Conservation (phyloP, 2,329 filamentous ascomycete genomes). For the Colletotrichum incanum region DNA sequence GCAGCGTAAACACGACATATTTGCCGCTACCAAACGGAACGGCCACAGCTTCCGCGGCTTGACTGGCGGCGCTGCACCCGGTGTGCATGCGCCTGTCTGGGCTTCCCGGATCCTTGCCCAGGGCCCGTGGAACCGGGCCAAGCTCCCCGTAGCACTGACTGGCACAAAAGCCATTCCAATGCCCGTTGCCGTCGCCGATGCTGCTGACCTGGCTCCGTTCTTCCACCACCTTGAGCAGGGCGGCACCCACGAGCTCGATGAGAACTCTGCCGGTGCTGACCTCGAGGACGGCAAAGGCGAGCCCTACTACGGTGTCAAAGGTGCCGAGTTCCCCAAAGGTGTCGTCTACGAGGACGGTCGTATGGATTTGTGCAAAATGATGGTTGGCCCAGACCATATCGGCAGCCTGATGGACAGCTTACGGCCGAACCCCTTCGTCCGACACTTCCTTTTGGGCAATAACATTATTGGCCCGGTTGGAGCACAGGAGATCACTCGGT, state of each 20-base stretch:
- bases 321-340: conserved; percentile 55
- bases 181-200: conserved; percentile 52
- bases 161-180: conserved; percentile 54
- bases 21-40: conserved; percentile 52
- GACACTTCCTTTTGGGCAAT: conserved; percentile 69
- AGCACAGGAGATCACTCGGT: conserved; percentile 61
- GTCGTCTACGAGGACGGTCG: conserved; percentile 66
- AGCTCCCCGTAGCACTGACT: conserved; percentile 50
- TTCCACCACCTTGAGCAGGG: conserved; percentile 51
- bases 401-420: conserved; percentile 65
- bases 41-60: conserved; percentile 50
- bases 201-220: conserved; percentile 53
- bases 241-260: conserved; percentile 50
- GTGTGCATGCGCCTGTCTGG: conserved; percentile 54
- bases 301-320: conserved; percentile 54
- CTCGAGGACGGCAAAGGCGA: conserved; percentile 56
- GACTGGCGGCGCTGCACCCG: conserved; percentile 51
- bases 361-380: conserved; percentile 71
- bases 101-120: conserved; percentile 52
- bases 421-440: conserved; percentile 62
- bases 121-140: conserved; percentile 53
- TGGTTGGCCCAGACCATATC: conserved; percentile 67
- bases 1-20: conserved; percentile 54
- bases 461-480: conserved; percentile 68
- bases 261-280: conserved; percentile 45